Evolutionary conservation across 345 rosid species (phyloP).

Genomic region (Camelina hispida): DNA sequence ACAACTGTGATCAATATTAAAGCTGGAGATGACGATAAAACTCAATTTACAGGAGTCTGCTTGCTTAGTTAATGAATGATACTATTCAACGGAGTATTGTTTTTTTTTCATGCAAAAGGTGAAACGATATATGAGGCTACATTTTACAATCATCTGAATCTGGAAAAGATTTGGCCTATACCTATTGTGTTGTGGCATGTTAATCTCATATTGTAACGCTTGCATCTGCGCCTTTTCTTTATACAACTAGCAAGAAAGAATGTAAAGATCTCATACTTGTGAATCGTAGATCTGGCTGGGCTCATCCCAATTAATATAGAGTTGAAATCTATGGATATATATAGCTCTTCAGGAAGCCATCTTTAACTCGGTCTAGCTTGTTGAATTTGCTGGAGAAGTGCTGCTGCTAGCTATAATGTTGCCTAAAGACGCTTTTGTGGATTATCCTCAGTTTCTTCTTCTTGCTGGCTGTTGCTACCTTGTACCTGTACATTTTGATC

Average conservation of each 20-base stretch:
- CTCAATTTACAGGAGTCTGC: background rate
- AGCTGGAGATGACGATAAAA: background rate
- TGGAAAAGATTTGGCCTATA: slow-evolving; percentile 7
- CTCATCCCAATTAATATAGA: background rate
- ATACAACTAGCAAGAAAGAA: slow-evolving; percentile 8
- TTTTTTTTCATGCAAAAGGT: slow-evolving; percentile 10
- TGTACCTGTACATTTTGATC: slow-evolving; percentile 48
- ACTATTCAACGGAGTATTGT: background rate
- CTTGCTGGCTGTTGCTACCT: slow-evolving; percentile 49
- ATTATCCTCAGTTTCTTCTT: slow-evolving; percentile 71
- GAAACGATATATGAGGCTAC: slow-evolving; percentile 5
- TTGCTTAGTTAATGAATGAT: background rate
- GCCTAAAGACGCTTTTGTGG: slow-evolving; percentile 94
- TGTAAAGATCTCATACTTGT: slow-evolving; percentile 11
- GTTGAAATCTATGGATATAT: slow-evolving; percentile 6
- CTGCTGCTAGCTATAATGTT: slow-evolving; percentile 89
- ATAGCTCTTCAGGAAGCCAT: background rate
- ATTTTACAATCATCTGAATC: slow-evolving; percentile 15
- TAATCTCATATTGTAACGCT: slow-evolving; percentile 6
- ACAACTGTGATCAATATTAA: background rate
- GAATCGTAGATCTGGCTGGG: slow-evolving; percentile 1
- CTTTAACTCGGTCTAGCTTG: slow-evolving; percentile 69
- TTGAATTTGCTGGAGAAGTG: slow-evolving; percentile 96
- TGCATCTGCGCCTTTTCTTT: background rate
- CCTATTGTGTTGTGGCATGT: background rate